A percentile compares a stretch with the other conserved stretches of the same genome.
phyloP scores from a whole-genome alignment of 371 early-diverging fungal species.

The Blyttiomyces sp. region DNA sequence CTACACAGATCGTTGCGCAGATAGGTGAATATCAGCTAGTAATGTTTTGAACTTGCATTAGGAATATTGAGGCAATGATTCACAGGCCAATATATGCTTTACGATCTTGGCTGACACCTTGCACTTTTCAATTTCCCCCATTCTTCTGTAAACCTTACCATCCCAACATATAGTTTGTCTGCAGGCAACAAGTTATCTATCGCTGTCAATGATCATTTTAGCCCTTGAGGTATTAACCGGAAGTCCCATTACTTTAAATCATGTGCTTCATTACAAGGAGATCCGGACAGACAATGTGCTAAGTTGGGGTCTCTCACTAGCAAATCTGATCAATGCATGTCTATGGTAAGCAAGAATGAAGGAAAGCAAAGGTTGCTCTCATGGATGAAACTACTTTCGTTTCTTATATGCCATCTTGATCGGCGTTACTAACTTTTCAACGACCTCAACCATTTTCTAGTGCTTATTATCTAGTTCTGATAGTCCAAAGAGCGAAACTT shows the following conservation, averaged over 20 bases:
- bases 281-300: slow-evolving; percentile 66
- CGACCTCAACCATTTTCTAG: slow-evolving; percentile 10
- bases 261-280: slow-evolving; percentile 52
- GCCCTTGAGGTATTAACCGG: slow-evolving; percentile 61
- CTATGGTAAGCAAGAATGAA: slow-evolving; percentile 55
- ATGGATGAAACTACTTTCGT: background rate
- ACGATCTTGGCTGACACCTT: too few relatives aligned
- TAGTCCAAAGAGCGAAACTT: slow-evolving; percentile 76
- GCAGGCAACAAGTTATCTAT: slow-evolving; percentile 49
- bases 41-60: too few relatives aligned
- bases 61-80: too few relatives aligned
- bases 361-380: too few relatives aligned
- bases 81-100: too few relatives aligned
- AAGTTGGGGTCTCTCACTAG: slow-evolving; percentile 70
- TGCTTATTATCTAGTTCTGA: slow-evolving; percentile 41
- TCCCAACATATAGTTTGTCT: background rate
- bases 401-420: background rate
- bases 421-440: background rate
- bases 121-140: background rate
- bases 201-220: slow-evolving; percentile 54
- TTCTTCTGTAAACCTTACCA: background rate
- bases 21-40: too few relatives aligned
- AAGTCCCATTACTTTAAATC: slow-evolving; percentile 61
- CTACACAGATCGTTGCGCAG: background rate
- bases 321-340: slow-evolving; percentile 62